These are phyloP conservation scores for Rhizopus stolonifer DNA, from an alignment of 371 early-diverging fungal species.

Conservation along the genomic window DNA sequence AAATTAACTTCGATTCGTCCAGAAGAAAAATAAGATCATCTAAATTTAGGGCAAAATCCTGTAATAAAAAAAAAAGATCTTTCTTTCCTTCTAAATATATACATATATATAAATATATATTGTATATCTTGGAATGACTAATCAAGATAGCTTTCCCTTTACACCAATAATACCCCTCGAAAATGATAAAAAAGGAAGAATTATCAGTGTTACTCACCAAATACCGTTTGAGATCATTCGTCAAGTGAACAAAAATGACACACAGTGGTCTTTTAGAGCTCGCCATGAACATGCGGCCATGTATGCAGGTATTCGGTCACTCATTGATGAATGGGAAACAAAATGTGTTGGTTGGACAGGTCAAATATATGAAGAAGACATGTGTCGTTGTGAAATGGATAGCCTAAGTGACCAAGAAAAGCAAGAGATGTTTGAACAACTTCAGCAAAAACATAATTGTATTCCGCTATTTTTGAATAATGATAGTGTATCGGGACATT, in stretches of 20 bases:
- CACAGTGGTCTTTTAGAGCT: constrained; percentile 37
- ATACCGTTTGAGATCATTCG: constrained; percentile 25
- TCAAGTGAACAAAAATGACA: constrained; percentile 19
- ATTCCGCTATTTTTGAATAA: constrained; percentile 80
- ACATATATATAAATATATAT: no score
- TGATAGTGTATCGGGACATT: constrained; percentile 70
- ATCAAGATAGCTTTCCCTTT: neutral
- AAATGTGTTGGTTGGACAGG: constrained; percentile 74
- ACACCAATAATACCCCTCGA: neutral
- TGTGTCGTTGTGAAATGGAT: constrained; percentile 33
- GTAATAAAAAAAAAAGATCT: no score
- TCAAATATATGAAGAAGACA: constrained; percentile 30
- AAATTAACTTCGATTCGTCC: no score
- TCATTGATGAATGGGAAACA: constrained; percentile 50
- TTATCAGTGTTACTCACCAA: constrained; percentile 33
- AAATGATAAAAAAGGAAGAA: constrained; percentile 8
- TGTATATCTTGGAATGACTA: neutral
- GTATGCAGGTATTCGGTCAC: constrained; percentile 68
- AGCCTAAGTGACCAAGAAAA: constrained; percentile 27
- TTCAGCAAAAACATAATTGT: constrained; percentile 53
- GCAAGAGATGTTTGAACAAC: constrained; percentile 30
- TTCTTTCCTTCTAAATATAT: no score
- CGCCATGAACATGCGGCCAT: constrained; percentile 72
- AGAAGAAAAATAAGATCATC: no score
- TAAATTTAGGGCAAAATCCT: no score